Conservation (phyloP, 345 rosid genomes). For the Eucalyptus marginata region DNA sequence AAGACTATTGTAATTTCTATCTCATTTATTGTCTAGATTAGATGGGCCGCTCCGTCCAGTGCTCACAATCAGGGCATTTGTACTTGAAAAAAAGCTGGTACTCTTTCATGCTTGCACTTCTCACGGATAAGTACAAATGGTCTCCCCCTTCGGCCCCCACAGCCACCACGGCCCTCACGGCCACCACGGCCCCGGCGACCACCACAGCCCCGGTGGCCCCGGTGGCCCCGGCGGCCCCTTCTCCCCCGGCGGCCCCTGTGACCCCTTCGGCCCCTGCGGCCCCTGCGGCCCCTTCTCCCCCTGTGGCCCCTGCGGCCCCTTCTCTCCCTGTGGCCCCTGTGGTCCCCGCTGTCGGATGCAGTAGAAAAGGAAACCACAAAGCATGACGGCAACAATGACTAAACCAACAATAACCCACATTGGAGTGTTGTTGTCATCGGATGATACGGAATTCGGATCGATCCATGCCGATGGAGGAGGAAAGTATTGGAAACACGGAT, state of each 20-base stretch:
- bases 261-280: fast-evolving
- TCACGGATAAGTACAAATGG: too few species aligned
- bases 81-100: too few species aligned
- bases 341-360: background rate
- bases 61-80: too few species aligned
- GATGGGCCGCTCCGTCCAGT: fast-evolving
- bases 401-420: background rate
- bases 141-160: too few species aligned
- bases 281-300: too few species aligned
- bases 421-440: background rate
- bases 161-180: fast-evolving
- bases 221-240: too few species aligned
- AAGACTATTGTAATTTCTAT: too few species aligned
- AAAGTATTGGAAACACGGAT: background rate
- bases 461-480: background rate
- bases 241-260: too few species aligned
- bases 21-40: too few species aligned
- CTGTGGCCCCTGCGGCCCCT: fast-evolving
- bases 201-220: too few species aligned
- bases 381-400: background rate
- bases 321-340: fast-evolving
- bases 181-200: fast-evolving
- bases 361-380: background rate
- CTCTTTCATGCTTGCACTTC: background rate
- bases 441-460: background rate